phyloP scores from a whole-genome alignment of 768 basidiomycete genomes.

The Xerocomus potaroensis region DNA sequence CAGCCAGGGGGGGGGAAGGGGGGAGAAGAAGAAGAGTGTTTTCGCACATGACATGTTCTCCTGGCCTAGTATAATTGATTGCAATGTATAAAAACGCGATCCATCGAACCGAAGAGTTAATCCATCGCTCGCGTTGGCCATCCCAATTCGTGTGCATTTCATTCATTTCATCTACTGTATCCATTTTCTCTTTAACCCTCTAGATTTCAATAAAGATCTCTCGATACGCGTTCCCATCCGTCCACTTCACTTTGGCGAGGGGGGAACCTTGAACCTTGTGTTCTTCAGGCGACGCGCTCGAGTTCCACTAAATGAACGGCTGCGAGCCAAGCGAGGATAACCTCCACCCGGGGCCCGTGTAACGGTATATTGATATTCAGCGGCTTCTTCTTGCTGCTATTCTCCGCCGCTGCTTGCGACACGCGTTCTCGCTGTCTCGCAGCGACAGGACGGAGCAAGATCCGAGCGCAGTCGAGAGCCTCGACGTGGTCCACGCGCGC shows the following conservation, averaged over 20 bases:
- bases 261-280: too few species aligned
- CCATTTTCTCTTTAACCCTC: too few species aligned
- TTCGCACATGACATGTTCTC: not conserved
- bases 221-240: too few species aligned
- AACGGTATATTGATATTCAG: constrained; percentile 75
- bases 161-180: too few species aligned
- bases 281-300: constrained; percentile 36
- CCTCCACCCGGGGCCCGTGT: constrained; percentile 82
- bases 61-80: too few species aligned
- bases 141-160: too few species aligned
- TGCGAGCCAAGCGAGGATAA: constrained; percentile 80
- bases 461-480: constrained; percentile 63
- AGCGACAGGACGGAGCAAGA: constrained; percentile 67
- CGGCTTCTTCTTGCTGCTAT: constrained; percentile 51
- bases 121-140: too few species aligned
- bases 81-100: not conserved
- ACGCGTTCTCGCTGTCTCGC: constrained; percentile 58
- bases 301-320: constrained; percentile 77
- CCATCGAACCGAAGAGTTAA: too few species aligned
- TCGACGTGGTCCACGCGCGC: constrained; percentile 42
- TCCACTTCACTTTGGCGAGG: too few species aligned
- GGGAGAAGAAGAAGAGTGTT: too few species aligned
- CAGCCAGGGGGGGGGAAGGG: too few species aligned
- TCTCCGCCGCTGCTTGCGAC: constrained; percentile 50
- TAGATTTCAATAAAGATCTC: not conserved